These are phyloP conservation scores for Suillus variegatus DNA, from an alignment of 768 basidiomycete species.

Conservation along the genomic window DNA sequence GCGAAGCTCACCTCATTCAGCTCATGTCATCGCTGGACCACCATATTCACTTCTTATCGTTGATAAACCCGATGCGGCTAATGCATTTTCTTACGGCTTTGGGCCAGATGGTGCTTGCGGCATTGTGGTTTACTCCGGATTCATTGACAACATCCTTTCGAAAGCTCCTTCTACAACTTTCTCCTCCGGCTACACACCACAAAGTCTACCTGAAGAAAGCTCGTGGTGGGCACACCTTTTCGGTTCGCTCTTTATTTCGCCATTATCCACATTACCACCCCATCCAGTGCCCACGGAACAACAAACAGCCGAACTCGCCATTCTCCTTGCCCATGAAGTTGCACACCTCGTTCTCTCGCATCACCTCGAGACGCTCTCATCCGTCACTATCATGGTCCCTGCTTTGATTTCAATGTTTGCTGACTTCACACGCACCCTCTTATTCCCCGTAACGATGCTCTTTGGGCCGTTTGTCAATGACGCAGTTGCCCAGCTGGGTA, in stretches of 20 bases:
- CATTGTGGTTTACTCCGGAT: conserved; percentile 92
- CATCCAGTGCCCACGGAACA: conserved; percentile 68
- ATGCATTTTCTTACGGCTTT: conserved; percentile 96
- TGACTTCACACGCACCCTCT: conserved; percentile 73
- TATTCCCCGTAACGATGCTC: conserved; percentile 89
- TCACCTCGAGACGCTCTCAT: conserved; percentile 90
- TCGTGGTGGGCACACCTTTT: conserved; percentile 54
- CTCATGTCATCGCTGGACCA: conserved; percentile 71
- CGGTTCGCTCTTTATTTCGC: conserved; percentile 40
- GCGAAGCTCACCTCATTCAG: conserved; percentile 40
- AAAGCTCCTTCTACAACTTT: conserved; percentile 29
- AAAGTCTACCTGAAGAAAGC: conserved; percentile 19
- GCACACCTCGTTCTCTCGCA: conserved; percentile 89
- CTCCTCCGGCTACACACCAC: conserved; percentile 26
- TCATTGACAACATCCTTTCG: conserved; percentile 82
- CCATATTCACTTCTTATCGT: conserved; percentile 91
- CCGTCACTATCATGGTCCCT: conserved; percentile 79
- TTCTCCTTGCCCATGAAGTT: conserved; percentile 91
- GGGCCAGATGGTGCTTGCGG: conserved; percentile 91
- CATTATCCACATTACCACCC: conserved; percentile 29
- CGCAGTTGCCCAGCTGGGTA: conserved; percentile 80
- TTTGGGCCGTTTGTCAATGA: conserved; percentile 97
- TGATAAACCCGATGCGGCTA: conserved; percentile 78
- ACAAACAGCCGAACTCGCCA: conserved; percentile 87
- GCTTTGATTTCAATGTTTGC: conserved; percentile 74